Conservation (phyloP, 108 stramenopile genomes). For the Cyclostephanos invisitatus region DNA sequence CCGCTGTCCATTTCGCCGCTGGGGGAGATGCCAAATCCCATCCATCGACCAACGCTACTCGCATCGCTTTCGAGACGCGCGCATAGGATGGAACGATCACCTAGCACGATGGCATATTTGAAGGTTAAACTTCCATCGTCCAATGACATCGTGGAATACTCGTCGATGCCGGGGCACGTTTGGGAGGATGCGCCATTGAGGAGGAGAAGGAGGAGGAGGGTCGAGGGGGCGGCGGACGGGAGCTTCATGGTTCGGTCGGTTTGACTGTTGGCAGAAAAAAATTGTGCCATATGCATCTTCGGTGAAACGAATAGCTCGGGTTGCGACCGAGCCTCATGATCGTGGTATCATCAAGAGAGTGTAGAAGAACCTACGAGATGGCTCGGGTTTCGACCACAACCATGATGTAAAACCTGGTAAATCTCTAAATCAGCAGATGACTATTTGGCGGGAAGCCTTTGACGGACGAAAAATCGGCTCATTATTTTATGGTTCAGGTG, state of each 20-base stretch:
- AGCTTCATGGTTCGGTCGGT: slow-evolving; percentile 3
- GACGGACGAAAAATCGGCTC: too few species aligned
- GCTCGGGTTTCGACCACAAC: too few species aligned
- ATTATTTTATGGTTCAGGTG: too few species aligned
- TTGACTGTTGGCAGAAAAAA: not conserved
- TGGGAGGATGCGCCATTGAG: slow-evolving; percentile 3
- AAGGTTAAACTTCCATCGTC: not conserved
- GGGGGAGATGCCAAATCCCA: slow-evolving; percentile 33
- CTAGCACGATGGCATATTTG: slow-evolving; percentile 11
- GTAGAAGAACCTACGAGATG: too few species aligned
- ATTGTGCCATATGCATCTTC: too few species aligned
- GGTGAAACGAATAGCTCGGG: too few species aligned
- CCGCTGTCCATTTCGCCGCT: slow-evolving; percentile 24
- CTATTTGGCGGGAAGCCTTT: too few species aligned
- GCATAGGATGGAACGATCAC: slow-evolving; percentile 16
- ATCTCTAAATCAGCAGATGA: too few species aligned
- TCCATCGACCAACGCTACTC: slow-evolving; percentile 14
- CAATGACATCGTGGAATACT: not conserved
- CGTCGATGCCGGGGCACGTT: not conserved
- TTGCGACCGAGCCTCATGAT: too few species aligned
- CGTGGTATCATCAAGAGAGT: too few species aligned
- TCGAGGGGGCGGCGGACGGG: not conserved
- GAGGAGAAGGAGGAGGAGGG: slow-evolving; percentile 5
- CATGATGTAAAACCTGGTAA: too few species aligned
- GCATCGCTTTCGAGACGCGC: slow-evolving; percentile 4